Conservation (phyloP, 2,329 filamentous ascomycete species). For the Venturia carpophila region DNA sequence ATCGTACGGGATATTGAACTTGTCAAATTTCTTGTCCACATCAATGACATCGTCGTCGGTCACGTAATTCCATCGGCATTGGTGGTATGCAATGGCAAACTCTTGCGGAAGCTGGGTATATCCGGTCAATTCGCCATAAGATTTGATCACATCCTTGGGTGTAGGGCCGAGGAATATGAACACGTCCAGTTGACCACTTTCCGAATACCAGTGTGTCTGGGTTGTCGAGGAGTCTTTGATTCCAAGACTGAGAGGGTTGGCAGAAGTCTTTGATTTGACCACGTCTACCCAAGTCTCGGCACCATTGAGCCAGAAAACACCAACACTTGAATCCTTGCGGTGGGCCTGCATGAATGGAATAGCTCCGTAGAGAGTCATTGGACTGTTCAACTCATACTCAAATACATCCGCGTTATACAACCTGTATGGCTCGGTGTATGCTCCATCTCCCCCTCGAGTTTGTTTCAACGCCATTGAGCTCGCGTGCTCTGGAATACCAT, state of each 20-base stretch:
- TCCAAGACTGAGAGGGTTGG: slow-evolving; percentile 71
- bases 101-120: slow-evolving; percentile 86
- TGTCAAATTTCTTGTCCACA: slow-evolving; percentile 93
- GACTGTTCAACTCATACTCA: slow-evolving; percentile 92
- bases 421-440: slow-evolving; percentile 82
- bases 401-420: slow-evolving; percentile 97
- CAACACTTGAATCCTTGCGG: slow-evolving; percentile 84
- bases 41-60: slow-evolving; percentile 96
- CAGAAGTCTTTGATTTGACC: slow-evolving; percentile 64
- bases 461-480: slow-evolving; percentile 81
- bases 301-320: slow-evolving; percentile 94
- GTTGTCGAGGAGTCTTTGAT: slow-evolving; percentile 63
- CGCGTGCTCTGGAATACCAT: slow-evolving; percentile 87
- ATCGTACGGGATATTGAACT: slow-evolving; percentile 90
- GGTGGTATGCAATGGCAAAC: slow-evolving; percentile 88
- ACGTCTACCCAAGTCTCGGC: slow-evolving; percentile 98
- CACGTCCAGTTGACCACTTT: slow-evolving; percentile 79
- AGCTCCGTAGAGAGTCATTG: slow-evolving; percentile 96
- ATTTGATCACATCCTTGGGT: slow-evolving; percentile 70
- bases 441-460: slow-evolving; percentile 79
- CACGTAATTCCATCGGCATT: slow-evolving; percentile 98
- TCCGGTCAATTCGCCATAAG: slow-evolving; percentile 84
- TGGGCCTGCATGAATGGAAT: slow-evolving; percentile 99
- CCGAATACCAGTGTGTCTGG: slow-evolving; percentile 94
- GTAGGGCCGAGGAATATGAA: slow-evolving; percentile 92